Evolutionary conservation across 164 flowering plant genomes (phyloP), one percentile per base, ranked within the genome.

Genomic region (Kalanchoe fedtschenkoi): DNA sequence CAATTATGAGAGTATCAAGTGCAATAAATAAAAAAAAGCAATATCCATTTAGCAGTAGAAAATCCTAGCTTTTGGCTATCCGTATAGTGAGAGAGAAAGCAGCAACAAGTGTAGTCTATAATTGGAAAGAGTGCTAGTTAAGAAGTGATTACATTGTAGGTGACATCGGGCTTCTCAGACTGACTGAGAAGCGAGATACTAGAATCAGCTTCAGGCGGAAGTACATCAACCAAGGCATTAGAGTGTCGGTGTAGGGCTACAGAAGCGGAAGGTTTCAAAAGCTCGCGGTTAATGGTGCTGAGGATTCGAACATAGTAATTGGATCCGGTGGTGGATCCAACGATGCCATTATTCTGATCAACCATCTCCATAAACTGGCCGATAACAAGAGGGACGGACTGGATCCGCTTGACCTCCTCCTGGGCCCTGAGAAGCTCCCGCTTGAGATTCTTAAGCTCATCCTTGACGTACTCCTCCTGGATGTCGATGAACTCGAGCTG

Each of bases 361-460:
- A 91, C 85, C 91, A 85, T 83, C 75, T 86, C 91, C 91, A 91
- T 91, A 69, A 91, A 91, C 81, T 91, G 98, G 1, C 96, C 98
- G 35, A 91, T 91, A 5, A 91, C 98, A 5, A 91, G 80, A 0
- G 98, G 98, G 47, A 91, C 98, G 11, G 96, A 91, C 59, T 91
- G 98, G 68, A 91, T 91, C 81, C 98, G 69, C 80, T 87, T 91
- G 13, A 91, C 98, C 82, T 91, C 98, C 65, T 91, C 98, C 68
- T 91, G 96, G 2, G 93, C 95, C 7, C 98, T 75, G 4, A 91
- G 80, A 22, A 77, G 88, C 75, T 91, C 98, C 19, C 96, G 74
- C 71, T 87, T 86, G 59, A 91, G 79, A 66, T 91, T 91, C 81
- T 91, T 91, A 66, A 73, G 84, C 75, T 91, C 98, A 56, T 91